Conservation (phyloP, 164 flowering plant species). For the Vitis rotundifolia region DNA sequence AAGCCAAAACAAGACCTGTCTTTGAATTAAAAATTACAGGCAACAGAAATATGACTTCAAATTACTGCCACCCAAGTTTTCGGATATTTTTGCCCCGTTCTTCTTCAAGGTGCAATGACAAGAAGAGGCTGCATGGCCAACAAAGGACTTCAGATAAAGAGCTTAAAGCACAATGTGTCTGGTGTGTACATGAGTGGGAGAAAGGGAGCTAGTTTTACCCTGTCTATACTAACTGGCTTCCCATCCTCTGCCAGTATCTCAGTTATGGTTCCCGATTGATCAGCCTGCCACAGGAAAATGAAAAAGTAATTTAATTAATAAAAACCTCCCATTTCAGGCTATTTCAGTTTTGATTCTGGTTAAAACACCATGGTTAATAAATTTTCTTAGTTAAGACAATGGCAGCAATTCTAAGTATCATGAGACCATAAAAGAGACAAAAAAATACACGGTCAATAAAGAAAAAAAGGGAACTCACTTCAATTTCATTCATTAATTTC, state of each 20-base stretch:
- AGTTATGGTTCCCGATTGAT: constrained; percentile 58
- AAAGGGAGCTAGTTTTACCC: constrained; percentile 32
- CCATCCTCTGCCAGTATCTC: constrained; percentile 58
- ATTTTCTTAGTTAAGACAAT: no score
- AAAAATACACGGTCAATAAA: neutral
- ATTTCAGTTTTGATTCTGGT: neutral
- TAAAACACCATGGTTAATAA: no score
- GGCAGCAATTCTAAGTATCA: neutral
- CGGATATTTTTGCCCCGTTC: neutral
- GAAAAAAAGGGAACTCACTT: constrained; percentile 34
- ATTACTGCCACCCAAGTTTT: neutral
- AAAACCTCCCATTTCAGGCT: neutral
- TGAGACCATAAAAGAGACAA: neutral
- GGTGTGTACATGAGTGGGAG: neutral
- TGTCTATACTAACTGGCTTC: constrained; percentile 65
- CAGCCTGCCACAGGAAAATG: constrained; percentile 40
- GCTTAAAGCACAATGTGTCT: neutral
- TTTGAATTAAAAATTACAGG: constrained; percentile 1
- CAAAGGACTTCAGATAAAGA: neutral
- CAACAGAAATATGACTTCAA: neutral
- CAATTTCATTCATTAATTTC: constrained; percentile 87
- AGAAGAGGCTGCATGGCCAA: constrained; percentile 53
- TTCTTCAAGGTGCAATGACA: constrained; percentile 47
- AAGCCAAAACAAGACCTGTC: no score
- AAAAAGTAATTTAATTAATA: neutral